These are phyloP conservation scores for Paracoccidioides lutzii DNA, from an alignment of 2,329 filamentous ascomycete species.

Conservation along the genomic window DNA sequence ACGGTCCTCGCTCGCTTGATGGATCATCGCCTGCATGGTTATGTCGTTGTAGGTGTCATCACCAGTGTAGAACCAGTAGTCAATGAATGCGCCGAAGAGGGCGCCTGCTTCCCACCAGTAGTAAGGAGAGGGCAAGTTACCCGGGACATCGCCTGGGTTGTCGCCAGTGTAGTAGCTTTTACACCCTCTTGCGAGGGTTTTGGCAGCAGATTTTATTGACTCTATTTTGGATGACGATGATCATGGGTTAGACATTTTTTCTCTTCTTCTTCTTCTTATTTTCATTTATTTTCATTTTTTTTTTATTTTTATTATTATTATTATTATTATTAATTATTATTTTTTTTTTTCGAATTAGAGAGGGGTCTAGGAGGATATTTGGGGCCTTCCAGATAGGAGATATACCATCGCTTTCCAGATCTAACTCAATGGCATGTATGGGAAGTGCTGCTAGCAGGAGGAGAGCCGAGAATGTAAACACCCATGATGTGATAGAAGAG, in stretches of 20 bases:
- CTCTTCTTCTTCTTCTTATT: background rate
- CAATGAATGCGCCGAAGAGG: conserved; percentile 46
- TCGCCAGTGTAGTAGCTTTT: conserved; percentile 25
- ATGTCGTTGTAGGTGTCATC: conserved; percentile 59
- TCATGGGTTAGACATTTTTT: background rate
- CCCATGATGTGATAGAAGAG: background rate
- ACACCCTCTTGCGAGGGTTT: conserved; percentile 21
- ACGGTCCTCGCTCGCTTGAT: conserved; percentile 51
- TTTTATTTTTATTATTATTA: too few species aligned
- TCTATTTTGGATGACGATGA: conserved; percentile 10
- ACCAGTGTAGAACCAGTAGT: conserved; percentile 76
- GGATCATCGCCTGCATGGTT: conserved; percentile 48
- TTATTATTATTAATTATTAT: accelerated
- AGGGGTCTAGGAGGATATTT: too few species aligned
- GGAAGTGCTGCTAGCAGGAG: background rate
- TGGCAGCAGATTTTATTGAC: conserved; percentile 22
- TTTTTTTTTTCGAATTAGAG: too few species aligned
- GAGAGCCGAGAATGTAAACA: background rate
- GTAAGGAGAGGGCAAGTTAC: conserved; percentile 23
- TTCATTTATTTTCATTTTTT: too few species aligned
- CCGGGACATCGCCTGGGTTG: conserved; percentile 19
- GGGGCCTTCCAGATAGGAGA: background rate
- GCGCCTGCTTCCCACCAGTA: conserved; percentile 29
- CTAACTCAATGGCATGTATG: conserved; percentile 5
- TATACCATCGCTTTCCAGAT: conserved; percentile 9